A percentile compares a stretch with the other conserved stretches of the same genome.
Evolutionary conservation across 768 basidiomycete species (phyloP).

Genomic region (Trametes maxima): DNA sequence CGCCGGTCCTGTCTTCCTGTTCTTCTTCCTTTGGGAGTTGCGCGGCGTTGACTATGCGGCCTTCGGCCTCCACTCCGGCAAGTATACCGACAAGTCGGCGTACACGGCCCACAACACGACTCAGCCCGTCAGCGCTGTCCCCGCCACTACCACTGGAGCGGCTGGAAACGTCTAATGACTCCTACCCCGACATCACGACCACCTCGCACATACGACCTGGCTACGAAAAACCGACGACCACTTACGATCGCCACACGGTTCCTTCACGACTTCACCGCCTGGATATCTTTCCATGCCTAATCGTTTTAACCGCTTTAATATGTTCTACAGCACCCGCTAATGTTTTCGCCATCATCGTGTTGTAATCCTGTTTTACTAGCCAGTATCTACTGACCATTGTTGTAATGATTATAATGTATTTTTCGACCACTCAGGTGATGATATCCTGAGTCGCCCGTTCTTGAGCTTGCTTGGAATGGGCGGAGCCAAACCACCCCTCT

Average conservation of each 20-base stretch:
- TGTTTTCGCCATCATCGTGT: background rate
- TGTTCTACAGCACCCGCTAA: background rate
- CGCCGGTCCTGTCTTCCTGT: slow-evolving; percentile 42
- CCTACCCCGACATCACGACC: background rate
- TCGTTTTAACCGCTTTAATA: background rate
- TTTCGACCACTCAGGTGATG: background rate
- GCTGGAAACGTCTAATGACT: slow-evolving; percentile 13
- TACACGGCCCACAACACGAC: background rate
- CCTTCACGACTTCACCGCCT: background rate
- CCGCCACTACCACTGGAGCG: slow-evolving; percentile 13
- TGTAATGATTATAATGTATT: background rate
- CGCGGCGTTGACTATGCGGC: slow-evolving; percentile 31
- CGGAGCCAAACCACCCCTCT: too few species aligned
- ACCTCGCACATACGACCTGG: slow-evolving; percentile 3
- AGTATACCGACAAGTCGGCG: slow-evolving; percentile 27
- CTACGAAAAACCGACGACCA: slow-evolving; percentile 10
- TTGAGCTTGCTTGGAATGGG: too few species aligned
- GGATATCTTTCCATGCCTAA: background rate
- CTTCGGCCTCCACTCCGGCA: slow-evolving; percentile 32
- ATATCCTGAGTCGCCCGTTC: too few species aligned
- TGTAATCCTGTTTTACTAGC: background rate
- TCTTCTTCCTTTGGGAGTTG: slow-evolving; percentile 34
- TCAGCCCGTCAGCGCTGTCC: slow-evolving; percentile 3
- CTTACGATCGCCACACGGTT: slow-evolving; percentile 6
- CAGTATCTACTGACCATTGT: background rate